Evolutionary conservation across 176 grass and related monocot genomes (phyloP).

Genomic region (Rhynchospora pubera): DNA sequence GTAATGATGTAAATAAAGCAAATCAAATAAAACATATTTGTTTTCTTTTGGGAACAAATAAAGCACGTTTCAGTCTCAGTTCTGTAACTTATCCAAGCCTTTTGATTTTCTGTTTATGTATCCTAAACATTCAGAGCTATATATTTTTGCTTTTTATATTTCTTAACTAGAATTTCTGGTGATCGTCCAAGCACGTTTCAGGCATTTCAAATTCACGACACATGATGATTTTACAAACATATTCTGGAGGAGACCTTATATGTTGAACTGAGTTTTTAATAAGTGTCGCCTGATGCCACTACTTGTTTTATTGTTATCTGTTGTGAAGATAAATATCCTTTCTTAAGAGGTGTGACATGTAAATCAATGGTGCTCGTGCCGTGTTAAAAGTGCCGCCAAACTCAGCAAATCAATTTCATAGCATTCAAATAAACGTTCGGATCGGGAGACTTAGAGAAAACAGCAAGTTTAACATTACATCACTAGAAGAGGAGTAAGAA

Average conservation of each 20-base stretch:
- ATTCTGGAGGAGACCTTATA: neutral
- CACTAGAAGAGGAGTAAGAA: too few relatives aligned
- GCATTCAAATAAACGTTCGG: neutral
- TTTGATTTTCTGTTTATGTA: neutral
- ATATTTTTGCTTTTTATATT: neutral
- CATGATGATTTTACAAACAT: neutral
- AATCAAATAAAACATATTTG: too few relatives aligned
- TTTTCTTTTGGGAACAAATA: too few relatives aligned
- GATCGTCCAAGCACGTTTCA: too few relatives aligned
- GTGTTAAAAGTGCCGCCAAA: neutral
- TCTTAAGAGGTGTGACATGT: neutral
- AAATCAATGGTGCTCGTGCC: neutral
- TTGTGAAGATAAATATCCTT: neutral
- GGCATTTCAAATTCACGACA: neutral
- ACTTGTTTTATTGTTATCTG: neutral
- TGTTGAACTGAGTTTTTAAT: neutral
- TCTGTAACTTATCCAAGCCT: too few relatives aligned
- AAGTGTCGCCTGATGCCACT: neutral
- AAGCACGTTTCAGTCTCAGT: too few relatives aligned
- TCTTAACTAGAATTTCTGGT: too few relatives aligned
- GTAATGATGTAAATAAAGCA: too few relatives aligned
- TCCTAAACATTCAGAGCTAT: neutral
- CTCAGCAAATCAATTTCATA: neutral
- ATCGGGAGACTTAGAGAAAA: too few relatives aligned
- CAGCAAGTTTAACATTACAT: too few relatives aligned